Evolutionary conservation across 192 early-diverging fungal species (phyloP).

Genomic region (Ambispora gerdemannii): DNA sequence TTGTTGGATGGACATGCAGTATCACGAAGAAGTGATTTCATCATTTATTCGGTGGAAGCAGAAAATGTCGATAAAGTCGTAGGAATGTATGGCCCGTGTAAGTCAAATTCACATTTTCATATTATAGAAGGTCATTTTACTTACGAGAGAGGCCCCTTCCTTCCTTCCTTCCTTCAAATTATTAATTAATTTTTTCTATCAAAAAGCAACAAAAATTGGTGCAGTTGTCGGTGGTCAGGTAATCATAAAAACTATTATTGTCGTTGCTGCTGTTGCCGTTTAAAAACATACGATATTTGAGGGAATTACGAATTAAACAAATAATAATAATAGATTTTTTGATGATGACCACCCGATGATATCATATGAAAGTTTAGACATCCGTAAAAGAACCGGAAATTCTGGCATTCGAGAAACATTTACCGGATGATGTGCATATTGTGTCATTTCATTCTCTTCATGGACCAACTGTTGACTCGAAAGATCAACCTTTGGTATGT

Average conservation of each 20-base stretch:
- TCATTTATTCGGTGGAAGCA: constrained; percentile 95
- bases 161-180: too few species aligned
- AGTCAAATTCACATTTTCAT: constrained; percentile 13
- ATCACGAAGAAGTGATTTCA: constrained; percentile 78
- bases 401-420: constrained; percentile 77
- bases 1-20: constrained; percentile 81
- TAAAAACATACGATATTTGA: too few species aligned
- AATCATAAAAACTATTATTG: too few species aligned
- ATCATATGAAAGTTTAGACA: constrained; percentile 62
- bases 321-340: too few species aligned
- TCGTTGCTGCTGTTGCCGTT: too few species aligned
- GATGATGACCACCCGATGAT: too few species aligned
- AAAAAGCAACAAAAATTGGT: constrained; percentile 74
- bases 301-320: too few species aligned
- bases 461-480: constrained; percentile 82
- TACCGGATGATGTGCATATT: constrained; percentile 91
- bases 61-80: constrained; percentile 81
- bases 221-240: constrained; percentile 88
- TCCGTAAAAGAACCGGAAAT: constrained; percentile 97
- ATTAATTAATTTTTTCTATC: constrained; percentile 1
- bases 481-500: constrained; percentile 73
- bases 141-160: too few species aligned
- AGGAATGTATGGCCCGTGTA: constrained; percentile 77
- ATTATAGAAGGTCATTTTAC: not conserved
- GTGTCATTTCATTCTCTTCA: constrained; percentile 95